phyloP scores from a whole-genome alignment of 2,329 filamentous ascomycete species.

The Fusarium staphyleae region DNA sequence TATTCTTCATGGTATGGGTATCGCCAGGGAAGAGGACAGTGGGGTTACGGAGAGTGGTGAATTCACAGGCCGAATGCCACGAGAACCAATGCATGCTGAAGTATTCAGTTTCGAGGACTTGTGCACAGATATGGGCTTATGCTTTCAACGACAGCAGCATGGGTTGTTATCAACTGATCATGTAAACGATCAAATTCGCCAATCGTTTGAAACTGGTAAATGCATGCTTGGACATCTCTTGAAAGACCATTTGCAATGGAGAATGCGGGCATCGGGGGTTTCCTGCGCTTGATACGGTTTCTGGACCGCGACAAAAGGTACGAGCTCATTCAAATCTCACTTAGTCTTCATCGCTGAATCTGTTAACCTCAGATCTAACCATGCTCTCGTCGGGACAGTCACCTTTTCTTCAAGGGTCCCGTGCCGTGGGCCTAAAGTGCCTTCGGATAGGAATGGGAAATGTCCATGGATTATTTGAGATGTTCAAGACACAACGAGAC shows the following conservation, averaged over 20 bases:
- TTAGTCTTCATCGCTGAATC: neutral
- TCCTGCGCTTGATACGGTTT: neutral
- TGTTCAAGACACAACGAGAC: neutral
- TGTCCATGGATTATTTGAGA: too few species aligned
- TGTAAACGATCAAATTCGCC: too few species aligned
- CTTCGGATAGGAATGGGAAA: neutral
- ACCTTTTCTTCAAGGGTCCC: neutral
- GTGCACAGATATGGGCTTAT: neutral
- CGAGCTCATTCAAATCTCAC: too few species aligned
- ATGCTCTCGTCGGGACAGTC: too few species aligned
- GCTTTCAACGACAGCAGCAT: neutral
- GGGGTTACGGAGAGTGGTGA: neutral
- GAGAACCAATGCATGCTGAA: neutral
- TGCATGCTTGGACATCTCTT: neutral
- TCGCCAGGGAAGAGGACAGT: slow-evolving; percentile 9
- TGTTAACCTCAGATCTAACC: neutral
- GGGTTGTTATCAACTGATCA: neutral
- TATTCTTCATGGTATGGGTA: slow-evolving; percentile 20
- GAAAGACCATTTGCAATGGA: neutral
- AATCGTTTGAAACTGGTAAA: too few species aligned
- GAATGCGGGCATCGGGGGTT: neutral
- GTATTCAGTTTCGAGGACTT: neutral
- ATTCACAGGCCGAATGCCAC: neutral
- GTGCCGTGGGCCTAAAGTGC: neutral
- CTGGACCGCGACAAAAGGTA: neutral